Base-by-base conservation (phyloP, 768 basidiomycete genomes). In the Pisolithus marmoratus region DNA sequence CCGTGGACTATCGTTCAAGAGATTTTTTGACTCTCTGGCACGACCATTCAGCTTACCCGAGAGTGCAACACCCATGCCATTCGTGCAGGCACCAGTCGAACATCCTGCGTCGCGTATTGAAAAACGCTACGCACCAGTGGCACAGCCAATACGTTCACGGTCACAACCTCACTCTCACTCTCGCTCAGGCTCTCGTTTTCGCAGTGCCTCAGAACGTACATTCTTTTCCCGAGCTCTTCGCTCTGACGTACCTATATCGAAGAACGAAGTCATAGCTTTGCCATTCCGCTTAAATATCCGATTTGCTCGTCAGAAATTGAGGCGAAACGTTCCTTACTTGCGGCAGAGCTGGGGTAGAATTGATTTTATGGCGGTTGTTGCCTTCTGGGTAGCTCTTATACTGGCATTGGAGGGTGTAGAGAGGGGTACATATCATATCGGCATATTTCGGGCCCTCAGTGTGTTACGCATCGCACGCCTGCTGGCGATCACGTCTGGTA, bases 311-410 rank as follows among this genome's bases (percentile, higher is more conserved):
- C 73, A 78, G 49, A 81, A 82, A 57, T 77, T 81, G n/a, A 70
- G 71, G 24, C 74, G 83, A 31, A 84, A 87, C 56, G 74, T 94
- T 2, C 94, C 95, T 0, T 98, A 92, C 65, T 75, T 98, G 1
- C 79, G 95, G 8, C 93, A 97, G 62, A 89, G 88, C 50, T 97
- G 94, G 94, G 87, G 81, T 60, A 74, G 93, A 47, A 87, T 96
- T 50, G 95, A 98, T 65, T 82, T 87, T 56, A 69, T 97, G 41
- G 91, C 95, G 1, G 82, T 97, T 42, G 57, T 87, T 12, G 78
- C 82, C 56, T 97, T 94, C 67, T 98, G 94, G 94, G 78, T 90
- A 48, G 75, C 79, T 8, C 94, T 97, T 63, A 68, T 63, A 0
- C 74, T 98, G 50, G 83, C 91, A 0, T 69, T 77, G n/a, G 58